Evolutionary conservation across 2,329 filamentous ascomycete genomes (phyloP).

Genomic region (Pseudocercospora cruenta): DNA sequence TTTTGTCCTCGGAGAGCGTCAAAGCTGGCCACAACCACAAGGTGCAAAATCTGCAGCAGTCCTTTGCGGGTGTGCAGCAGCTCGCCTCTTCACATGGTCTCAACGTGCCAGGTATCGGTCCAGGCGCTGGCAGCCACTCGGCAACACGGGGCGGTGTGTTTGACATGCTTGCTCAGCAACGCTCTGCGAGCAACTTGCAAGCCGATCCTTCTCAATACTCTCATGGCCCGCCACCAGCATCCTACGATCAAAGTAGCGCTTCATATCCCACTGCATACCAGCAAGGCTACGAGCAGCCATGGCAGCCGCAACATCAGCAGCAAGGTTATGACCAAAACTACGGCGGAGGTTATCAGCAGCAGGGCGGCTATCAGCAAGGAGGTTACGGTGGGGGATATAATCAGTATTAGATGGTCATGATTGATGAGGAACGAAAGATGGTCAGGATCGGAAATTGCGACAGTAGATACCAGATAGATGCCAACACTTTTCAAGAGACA

Average conservation of each 20-base stretch:
- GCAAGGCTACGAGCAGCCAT: constrained; percentile 41
- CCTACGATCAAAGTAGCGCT: constrained; percentile 34
- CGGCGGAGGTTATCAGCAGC: constrained; percentile 26
- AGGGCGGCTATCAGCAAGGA: constrained; percentile 27
- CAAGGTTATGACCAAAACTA: constrained; percentile 29
- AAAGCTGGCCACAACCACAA: constrained; percentile 78
- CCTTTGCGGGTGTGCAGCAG: constrained; percentile 30
- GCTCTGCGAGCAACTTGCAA: constrained; percentile 11
- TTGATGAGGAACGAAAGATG: not conserved
- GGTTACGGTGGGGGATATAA: constrained; percentile 17
- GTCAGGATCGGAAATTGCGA: too few species aligned
- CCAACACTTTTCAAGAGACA: too few species aligned
- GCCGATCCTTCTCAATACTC: constrained; percentile 29
- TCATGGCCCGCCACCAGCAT: constrained; percentile 30
- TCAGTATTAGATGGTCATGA: constrained; percentile 15
- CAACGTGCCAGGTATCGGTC: constrained; percentile 26
- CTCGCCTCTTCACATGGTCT: constrained; percentile 30
- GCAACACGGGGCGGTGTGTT: constrained; percentile 35
- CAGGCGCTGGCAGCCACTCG: constrained; percentile 31
- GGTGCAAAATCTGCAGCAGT: constrained; percentile 33
- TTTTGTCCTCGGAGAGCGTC: constrained; percentile 85
- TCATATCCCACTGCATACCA: constrained; percentile 39
- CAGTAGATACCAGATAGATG: not conserved
- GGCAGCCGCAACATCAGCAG: constrained; percentile 33
- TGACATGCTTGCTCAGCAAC: constrained; percentile 33